Base-by-base conservation (phyloP, 345 rosid genomes). In the Mercurialis annua region DNA sequence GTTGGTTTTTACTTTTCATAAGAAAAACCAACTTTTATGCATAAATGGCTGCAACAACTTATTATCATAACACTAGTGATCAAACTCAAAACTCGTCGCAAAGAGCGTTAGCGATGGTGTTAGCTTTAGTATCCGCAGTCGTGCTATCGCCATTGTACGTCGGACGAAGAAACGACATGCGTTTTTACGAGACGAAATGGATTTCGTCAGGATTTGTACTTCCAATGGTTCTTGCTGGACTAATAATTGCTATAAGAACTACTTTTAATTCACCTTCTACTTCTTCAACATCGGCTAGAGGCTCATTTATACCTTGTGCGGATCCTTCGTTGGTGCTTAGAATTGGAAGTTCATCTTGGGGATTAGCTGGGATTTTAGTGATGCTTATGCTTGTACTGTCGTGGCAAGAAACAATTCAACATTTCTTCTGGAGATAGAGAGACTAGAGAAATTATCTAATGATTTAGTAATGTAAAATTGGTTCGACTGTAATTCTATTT, bases 311-410 rank as follows among this genome's bases (percentile, higher is more conserved):
- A 11, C 85, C 77, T 23, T 71, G 81, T 38, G 71, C 81, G 4
- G 85, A 87, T 68, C 80, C 86, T 6, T 78, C 86, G 0, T 75
- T 81, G 86, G 82, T 85, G 69, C 81, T 81, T 7, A 77, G 87
- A 62, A 80, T 85, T 23, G 92, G 87, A 69, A 69, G 80, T 20
- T 85, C 92, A 0, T 74, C 87, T 5, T 85, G 86, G 89, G 87
- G 87, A 59, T 85, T 87, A 4, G 83, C 82, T 27, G 87, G 84
- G 63, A 59, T 87, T 6, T 51, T 87, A 70, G 70, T 80, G 36
- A 69, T 83, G 89, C 83, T 87, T 30, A 50, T 80, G 73, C 78
- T 87, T 64, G 89, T 83, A 54, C 69, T 87, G 0, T 81, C 87
- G 10, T 87, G 89, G 85, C 86, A 83, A 67, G 83, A 77, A 51